These are phyloP conservation scores for Kandelia obovata DNA, from an alignment of 345 rosid genomes.

Conservation along the genomic window DNA sequence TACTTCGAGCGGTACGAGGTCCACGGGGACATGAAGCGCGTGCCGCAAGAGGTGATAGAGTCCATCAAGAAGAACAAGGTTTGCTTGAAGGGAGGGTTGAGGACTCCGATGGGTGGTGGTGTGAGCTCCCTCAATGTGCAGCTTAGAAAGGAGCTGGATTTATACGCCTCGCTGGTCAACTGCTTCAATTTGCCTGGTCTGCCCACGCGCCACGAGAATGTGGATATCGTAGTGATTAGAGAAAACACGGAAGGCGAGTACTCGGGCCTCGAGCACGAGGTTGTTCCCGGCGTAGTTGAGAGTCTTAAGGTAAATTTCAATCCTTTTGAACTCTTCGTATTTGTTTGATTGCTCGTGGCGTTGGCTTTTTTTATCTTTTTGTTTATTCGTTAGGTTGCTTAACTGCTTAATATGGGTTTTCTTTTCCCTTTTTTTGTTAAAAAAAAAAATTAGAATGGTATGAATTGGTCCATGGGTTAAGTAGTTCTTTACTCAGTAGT, in stretches of 20 bases:
- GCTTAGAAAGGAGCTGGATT: slow-evolving; percentile 79
- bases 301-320: slow-evolving; percentile 72
- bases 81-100: slow-evolving; percentile 81
- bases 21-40: slow-evolving; percentile 71
- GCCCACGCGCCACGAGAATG: slow-evolving; percentile 72
- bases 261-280: slow-evolving; percentile 88
- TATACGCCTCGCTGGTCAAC: slow-evolving; percentile 83
- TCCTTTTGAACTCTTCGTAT: not conserved
- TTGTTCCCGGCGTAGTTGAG: slow-evolving; percentile 96
- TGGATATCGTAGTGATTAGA: slow-evolving; percentile 85
- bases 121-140: slow-evolving; percentile 83
- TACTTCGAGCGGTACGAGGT: slow-evolving; percentile 79
- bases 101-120: slow-evolving; percentile 92
- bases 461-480: too few relatives aligned
- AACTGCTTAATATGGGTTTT: too few relatives aligned
- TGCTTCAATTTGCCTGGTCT: slow-evolving; percentile 84
- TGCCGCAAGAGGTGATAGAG: slow-evolving; percentile 75
- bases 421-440: too few relatives aligned
- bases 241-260: slow-evolving; percentile 98
- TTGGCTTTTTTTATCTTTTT: too few relatives aligned
- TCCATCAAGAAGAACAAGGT: slow-evolving; percentile 91
- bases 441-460: too few relatives aligned
- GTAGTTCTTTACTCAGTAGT: too few relatives aligned
- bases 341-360: too few relatives aligned
- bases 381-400: too few relatives aligned